phyloP scores from a whole-genome alignment of 305 asterid genomes.

The Fraxinus nigra region DNA sequence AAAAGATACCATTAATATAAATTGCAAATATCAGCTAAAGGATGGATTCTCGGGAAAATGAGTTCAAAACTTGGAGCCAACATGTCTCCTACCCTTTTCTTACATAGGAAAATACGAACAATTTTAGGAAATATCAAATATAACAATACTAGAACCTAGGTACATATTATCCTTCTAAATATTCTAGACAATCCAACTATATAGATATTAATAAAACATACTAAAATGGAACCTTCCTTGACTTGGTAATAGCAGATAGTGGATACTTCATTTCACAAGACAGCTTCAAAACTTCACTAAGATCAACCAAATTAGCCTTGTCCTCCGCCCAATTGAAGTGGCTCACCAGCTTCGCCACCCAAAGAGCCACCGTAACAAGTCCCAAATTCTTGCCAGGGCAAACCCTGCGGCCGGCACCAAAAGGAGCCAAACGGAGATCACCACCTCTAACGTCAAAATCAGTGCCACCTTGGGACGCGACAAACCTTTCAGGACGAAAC shows the following conservation, averaged over 20 bases:
- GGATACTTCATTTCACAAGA: conserved; percentile 68
- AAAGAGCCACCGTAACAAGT: conserved; percentile 42
- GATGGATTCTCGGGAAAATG: not conserved
- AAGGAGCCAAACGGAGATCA: conserved; percentile 58
- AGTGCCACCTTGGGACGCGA: conserved; percentile 37
- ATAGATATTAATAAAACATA: not conserved
- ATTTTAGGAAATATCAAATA: not conserved
- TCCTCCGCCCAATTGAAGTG: conserved; percentile 39
- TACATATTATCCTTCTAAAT: too few species aligned
- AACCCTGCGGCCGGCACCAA: conserved; percentile 64
- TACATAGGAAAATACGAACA: not conserved
- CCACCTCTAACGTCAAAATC: conserved; percentile 58
- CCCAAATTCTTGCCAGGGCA: conserved; percentile 67
- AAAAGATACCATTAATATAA: too few species aligned
- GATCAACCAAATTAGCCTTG: conserved; percentile 28
- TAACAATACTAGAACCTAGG: not conserved
- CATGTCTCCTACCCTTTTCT: not conserved
- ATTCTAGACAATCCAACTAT: not conserved
- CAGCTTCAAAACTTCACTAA: conserved; percentile 51
- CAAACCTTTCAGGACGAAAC: conserved; percentile 55
- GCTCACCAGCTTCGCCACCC: conserved; percentile 56
- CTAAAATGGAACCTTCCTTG: conserved; percentile 23
- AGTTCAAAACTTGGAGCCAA: conserved; percentile 7
- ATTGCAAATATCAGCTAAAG: too few species aligned
- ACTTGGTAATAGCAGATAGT: conserved; percentile 34